phyloP scores from a whole-genome alignment of 1,284 basidiomycete genomes.

The Chondrostereum purpureum region DNA sequence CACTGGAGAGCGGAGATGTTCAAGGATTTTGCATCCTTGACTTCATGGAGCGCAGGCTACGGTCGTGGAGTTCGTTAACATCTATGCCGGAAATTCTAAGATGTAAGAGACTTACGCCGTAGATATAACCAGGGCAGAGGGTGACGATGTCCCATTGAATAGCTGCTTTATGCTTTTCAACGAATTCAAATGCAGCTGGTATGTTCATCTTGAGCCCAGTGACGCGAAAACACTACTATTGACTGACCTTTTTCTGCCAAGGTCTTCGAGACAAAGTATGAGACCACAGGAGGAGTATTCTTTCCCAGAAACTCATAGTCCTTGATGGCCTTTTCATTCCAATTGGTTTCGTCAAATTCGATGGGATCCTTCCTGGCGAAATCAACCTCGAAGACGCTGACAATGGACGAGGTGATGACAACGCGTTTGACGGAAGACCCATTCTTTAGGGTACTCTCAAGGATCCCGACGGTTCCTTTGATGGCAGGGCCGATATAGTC shows the following conservation, averaged over 20 bases:
- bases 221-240: background rate
- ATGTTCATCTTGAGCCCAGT: no score
- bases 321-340: conserved; percentile 46
- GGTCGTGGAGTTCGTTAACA: no score
- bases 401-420: conserved; percentile 59
- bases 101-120: no score
- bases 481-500: conserved; percentile 37
- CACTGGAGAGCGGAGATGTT: conserved; percentile 21
- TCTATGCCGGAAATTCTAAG: no score
- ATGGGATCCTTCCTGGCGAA: conserved; percentile 22
- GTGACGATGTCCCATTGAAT: conserved; percentile 36
- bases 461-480: conserved; percentile 30
- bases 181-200: conserved; percentile 40
- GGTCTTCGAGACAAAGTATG: conserved; percentile 40
- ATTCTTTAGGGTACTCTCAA: conserved; percentile 16
- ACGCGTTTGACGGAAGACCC: conserved; percentile 43
- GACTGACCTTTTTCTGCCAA: conserved; percentile 37
- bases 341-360: conserved; percentile 42
- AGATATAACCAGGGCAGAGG: conserved; percentile 36
- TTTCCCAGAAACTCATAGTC: conserved; percentile 39
- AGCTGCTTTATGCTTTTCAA: conserved; percentile 28
- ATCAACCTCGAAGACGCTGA: conserved; percentile 37
- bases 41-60: conserved; percentile 26
- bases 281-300: conserved; percentile 24
- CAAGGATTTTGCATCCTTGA: conserved; percentile 16